Base-by-base conservation (phyloP, 148 eudicot species). In the Rhododendron vialii region DNA sequence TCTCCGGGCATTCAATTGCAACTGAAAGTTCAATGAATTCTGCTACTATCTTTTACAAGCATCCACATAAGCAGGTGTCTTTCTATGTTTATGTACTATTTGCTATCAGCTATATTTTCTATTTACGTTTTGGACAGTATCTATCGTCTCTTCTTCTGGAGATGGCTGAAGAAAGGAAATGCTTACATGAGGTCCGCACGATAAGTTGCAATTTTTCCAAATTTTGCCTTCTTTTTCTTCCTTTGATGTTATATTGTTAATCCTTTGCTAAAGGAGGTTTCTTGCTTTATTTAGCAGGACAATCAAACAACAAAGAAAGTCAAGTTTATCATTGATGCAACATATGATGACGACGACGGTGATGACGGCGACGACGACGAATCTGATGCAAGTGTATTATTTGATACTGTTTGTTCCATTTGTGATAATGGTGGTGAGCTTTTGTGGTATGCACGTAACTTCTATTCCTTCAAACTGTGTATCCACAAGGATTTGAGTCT, bases 351-450 rank as follows among this genome's bases (percentile, higher is more conserved):
- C 33, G 91, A 81, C 55, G 73, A n/a, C 78, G 82, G 73, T 87
- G 81, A 78, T 22, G 81, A 78, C 1, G 81, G 45, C 1, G 90
- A 85, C 1, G 71, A 87, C 0, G 84, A 79, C 24, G 90, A 88
- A 33, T 51, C 69, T 69, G 84, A 86, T 71, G 87, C 48, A 86
- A 61, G 77, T 47, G 45, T 11, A 45, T 83, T 90, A 48, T 96
- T 93, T 86, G 98, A 93, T 88, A 86, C 92, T 63, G 94, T 93
- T 41, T 94, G 98, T 89, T 92, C 96, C 45, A 55, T 93, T 80
- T 96, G 98, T 91, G 98, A 94, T 85, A 93, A 96, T 81, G 98
- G 98, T 22, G 98, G 98, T 30, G 90, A 92, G 63, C 82, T 96
- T 87, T 90, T 96, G 84, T 87, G 93, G 98, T 96, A 91, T 80